A percentile compares a stretch with the other conserved stretches of the same genome.
These are phyloP conservation scores for Penicillium italicum DNA, from an alignment of 2,329 filamentous ascomycete species.

Conservation along the genomic window DNA sequence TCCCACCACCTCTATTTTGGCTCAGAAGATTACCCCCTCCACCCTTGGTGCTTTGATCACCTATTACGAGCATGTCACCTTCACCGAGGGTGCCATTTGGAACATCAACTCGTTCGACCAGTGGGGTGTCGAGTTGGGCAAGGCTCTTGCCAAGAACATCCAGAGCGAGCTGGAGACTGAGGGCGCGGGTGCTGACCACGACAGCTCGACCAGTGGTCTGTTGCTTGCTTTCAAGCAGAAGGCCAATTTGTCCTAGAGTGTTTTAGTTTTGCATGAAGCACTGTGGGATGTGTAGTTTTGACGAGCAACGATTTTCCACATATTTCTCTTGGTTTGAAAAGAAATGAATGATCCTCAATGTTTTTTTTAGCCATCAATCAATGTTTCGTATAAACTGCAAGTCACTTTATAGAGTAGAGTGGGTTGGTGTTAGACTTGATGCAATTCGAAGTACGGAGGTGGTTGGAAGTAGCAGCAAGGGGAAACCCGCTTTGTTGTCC, in stretches of 20 bases:
- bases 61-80: conserved; percentile 98
- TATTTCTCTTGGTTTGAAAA: conserved; percentile 4
- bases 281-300: conserved; percentile 16
- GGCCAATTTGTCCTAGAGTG: conserved; percentile 45
- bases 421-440: not conserved
- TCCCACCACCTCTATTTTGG: conserved; percentile 90
- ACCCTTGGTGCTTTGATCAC: conserved; percentile 93
- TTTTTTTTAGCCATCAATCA: not conserved
- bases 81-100: conserved; percentile 96
- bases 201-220: conserved; percentile 81
- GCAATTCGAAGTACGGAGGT: not conserved
- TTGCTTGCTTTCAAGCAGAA: conserved; percentile 90
- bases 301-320: conserved; percentile 24
- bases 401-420: not conserved
- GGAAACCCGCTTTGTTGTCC: conserved; percentile 7
- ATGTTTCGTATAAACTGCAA: not conserved
- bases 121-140: conserved; percentile 98
- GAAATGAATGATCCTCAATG: conserved; percentile 2
- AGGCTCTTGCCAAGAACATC: conserved; percentile 91
- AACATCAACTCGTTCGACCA: conserved; percentile 99
- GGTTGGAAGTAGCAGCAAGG: not conserved
- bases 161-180: conserved; percentile 75
- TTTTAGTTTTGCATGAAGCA: conserved; percentile 1
- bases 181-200: conserved; percentile 69
- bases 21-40: conserved; percentile 87